These are phyloP conservation scores for Saccharomyces jurei DNA, from an alignment of 805 yeast species.

Conservation along the genomic window DNA sequence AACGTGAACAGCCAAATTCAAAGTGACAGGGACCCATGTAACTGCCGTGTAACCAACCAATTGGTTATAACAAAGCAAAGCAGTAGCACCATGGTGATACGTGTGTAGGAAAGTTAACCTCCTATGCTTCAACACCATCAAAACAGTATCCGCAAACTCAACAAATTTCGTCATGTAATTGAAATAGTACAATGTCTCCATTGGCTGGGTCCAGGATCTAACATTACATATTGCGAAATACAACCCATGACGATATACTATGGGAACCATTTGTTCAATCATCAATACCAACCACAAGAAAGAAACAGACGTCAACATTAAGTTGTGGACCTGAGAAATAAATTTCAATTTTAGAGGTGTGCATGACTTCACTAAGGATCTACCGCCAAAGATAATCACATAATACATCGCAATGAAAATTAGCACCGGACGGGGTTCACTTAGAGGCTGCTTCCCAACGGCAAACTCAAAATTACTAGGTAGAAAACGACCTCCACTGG, in stretches of 20 bases:
- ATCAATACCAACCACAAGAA: constrained; percentile 57
- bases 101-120: constrained; percentile 89
- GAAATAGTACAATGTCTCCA: constrained; percentile 79
- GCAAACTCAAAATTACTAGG: constrained; percentile 53
- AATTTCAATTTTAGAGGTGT: constrained; percentile 66
- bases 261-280: constrained; percentile 81
- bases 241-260: constrained; percentile 63
- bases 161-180: constrained; percentile 84
- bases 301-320: constrained; percentile 63
- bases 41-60: constrained; percentile 83
- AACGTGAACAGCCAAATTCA: constrained; percentile 88
- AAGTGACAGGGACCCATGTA: constrained; percentile 87
- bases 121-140: constrained; percentile 85
- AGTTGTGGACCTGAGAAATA: constrained; percentile 79
- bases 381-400: constrained; percentile 77
- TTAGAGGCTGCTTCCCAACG: constrained; percentile 57
- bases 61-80: constrained; percentile 87
- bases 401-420: constrained; percentile 61
- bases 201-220: constrained; percentile 73
- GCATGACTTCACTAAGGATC: constrained; percentile 45
- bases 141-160: constrained; percentile 86
- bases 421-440: constrained; percentile 51
- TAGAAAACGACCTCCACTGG: constrained; percentile 22
- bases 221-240: constrained; percentile 75
- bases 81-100: constrained; percentile 98